Evolutionary conservation across 371 early-diverging fungal genomes (phyloP).

Genomic region (Mucor velutinosus): DNA sequence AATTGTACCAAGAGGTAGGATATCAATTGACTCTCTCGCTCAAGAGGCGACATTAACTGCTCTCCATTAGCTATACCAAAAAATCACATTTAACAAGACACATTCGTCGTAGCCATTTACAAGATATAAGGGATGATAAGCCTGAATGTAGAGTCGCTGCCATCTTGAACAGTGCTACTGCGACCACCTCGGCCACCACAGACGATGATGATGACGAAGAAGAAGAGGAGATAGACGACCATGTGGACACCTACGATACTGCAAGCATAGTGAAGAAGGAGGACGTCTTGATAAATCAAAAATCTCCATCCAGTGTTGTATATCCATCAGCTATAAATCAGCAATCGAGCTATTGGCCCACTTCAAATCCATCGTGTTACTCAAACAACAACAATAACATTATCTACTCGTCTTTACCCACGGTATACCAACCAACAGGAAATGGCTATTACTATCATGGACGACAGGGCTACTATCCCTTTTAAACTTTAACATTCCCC

Average conservation of each 20-base stretch:
- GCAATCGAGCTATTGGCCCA: constrained; percentile 6
- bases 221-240: background rate
- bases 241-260: background rate
- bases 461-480: background rate
- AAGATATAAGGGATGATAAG: background rate
- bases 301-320: background rate
- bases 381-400: background rate
- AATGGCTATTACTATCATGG: background rate
- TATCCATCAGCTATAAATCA: background rate
- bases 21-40: background rate
- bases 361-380: constrained; percentile 3
- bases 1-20: constrained; percentile 10
- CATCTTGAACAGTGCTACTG: background rate
- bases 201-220: constrained; percentile 9
- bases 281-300: background rate
- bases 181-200: background rate
- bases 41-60: background rate
- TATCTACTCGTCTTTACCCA: constrained; percentile 1
- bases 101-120: background rate
- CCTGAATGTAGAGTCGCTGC: background rate
- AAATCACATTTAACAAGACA: constrained; percentile 19
- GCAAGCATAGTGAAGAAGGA: background rate
- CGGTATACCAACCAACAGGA: constrained; percentile 1
- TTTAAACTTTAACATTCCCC: background rate
- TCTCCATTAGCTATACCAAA: constrained; percentile 6